A percentile compares a stretch with the other conserved stretches of the same genome.
These are phyloP conservation scores for Melampsora americana DNA, from an alignment of 1,284 basidiomycete species.

Conservation along the genomic window DNA sequence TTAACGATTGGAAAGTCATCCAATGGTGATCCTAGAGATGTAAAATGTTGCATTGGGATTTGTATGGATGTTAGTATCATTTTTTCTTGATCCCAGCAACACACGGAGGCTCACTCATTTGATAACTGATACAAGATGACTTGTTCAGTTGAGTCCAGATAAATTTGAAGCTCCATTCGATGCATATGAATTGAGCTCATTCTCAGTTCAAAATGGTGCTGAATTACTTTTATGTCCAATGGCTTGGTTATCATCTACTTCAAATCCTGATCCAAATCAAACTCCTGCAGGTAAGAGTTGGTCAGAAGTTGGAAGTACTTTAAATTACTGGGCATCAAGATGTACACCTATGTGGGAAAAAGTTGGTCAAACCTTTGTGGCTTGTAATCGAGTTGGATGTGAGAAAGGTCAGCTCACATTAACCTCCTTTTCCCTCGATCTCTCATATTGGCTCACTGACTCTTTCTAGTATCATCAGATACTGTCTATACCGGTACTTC, in stretches of 20 bases:
- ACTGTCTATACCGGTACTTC: slow-evolving; percentile 38
- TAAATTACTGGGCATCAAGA: slow-evolving; percentile 30
- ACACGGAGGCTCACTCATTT: background rate
- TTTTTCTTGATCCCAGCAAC: background rate
- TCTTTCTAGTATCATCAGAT: slow-evolving; percentile 1
- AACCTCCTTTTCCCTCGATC: background rate
- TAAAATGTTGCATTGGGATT: slow-evolving; percentile 39
- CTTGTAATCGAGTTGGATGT: slow-evolving; percentile 37
- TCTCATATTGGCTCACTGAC: background rate
- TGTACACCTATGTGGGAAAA: slow-evolving; percentile 32
- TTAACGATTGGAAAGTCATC: slow-evolving; percentile 21
- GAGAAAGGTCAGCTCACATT: slow-evolving; percentile 13
- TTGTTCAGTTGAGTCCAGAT: slow-evolving; percentile 19
- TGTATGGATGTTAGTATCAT: slow-evolving; percentile 41
- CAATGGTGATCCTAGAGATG: background rate
- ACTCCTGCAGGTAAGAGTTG: slow-evolving; percentile 28
- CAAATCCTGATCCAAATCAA: slow-evolving; percentile 15
- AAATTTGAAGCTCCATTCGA: slow-evolving; percentile 41
- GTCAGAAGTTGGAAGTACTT: slow-evolving; percentile 5
- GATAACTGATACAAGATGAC: background rate
- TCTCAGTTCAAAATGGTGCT: slow-evolving; percentile 23
- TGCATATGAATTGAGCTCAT: slow-evolving; percentile 35
- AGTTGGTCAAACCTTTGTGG: slow-evolving; percentile 15
- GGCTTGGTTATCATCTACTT: slow-evolving; percentile 30
- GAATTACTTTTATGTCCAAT: slow-evolving; percentile 35